Conservation (phyloP, 2,329 filamentous ascomycete genomes). For the Periconia sp. region DNA sequence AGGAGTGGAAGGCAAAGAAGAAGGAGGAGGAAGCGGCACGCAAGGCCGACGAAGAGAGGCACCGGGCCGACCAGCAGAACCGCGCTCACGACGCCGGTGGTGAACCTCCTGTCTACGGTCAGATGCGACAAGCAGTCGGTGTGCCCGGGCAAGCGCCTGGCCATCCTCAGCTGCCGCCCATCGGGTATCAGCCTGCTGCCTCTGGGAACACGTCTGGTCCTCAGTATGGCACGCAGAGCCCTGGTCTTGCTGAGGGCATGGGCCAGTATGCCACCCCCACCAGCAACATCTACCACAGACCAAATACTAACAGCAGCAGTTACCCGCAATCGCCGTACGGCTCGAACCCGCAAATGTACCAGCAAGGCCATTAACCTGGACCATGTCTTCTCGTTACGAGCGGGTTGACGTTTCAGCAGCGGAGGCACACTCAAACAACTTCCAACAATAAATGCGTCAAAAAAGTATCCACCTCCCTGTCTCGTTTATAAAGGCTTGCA, state of each 20-base stretch:
- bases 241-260: slow-evolving; percentile 56
- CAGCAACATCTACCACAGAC: slow-evolving; percentile 51
- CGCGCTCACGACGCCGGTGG: slow-evolving; percentile 61
- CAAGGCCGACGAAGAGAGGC: slow-evolving; percentile 87
- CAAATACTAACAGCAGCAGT: slow-evolving; percentile 52
- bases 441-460: slow-evolving; percentile 24
- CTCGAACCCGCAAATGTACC: slow-evolving; percentile 56
- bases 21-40: slow-evolving; percentile 95
- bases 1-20: slow-evolving; percentile 99
- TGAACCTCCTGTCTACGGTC: slow-evolving; percentile 54
- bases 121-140: slow-evolving; percentile 54
- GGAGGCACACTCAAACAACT: slow-evolving; percentile 28
- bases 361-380: slow-evolving; percentile 46
- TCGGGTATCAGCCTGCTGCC: slow-evolving; percentile 57
- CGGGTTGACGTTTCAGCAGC: slow-evolving; percentile 25
- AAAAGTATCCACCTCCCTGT: slow-evolving; percentile 16
- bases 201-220: slow-evolving; percentile 49
- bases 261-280: slow-evolving; percentile 54
- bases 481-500: slow-evolving; percentile 15
- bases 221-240: slow-evolving; percentile 55
- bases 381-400: slow-evolving; percentile 9
- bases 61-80: slow-evolving; percentile 63
- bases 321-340: slow-evolving; percentile 60
- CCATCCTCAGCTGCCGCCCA: slow-evolving; percentile 57
- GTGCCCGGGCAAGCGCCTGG: slow-evolving; percentile 52